These are phyloP conservation scores for Pseudoneurospora amorphoporcata DNA, from an alignment of 495 filamentous ascomycete genomes.

Conservation along the genomic window DNA sequence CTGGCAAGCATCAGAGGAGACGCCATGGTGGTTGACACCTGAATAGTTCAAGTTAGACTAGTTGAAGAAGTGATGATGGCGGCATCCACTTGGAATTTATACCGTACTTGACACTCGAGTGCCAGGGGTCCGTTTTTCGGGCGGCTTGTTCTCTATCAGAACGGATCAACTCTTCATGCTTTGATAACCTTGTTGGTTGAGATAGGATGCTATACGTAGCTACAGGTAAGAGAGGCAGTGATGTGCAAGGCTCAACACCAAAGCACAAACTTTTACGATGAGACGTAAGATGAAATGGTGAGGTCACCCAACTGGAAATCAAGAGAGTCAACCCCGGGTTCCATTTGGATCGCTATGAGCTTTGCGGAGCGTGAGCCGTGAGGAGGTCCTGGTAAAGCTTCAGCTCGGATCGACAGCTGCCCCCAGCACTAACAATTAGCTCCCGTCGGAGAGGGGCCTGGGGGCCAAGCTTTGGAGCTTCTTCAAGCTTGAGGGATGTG, in stretches of 20 bases:
- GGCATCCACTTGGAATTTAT: not conserved
- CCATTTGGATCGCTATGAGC: too few species aligned
- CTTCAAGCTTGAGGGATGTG: not conserved
- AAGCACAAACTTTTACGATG: not conserved
- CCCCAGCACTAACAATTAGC: not conserved
- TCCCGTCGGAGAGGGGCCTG: not conserved
- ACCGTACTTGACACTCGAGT: not conserved
- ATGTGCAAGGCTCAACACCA: not conserved
- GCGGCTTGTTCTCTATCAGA: not conserved
- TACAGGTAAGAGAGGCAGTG: not conserved
- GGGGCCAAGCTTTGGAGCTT: not conserved
- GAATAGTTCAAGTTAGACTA: not conserved
- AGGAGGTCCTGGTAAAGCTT: not conserved
- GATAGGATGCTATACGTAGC: not conserved
- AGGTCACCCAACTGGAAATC: not conserved
- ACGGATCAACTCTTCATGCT: not conserved
- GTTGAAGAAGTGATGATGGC: not conserved
- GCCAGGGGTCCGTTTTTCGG: not conserved
- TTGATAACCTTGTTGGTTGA: not conserved
- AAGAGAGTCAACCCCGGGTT: not conserved
- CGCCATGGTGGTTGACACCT: conserved; percentile 11
- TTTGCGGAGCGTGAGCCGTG: not conserved
- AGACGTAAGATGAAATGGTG: not conserved
- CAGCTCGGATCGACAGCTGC: not conserved
- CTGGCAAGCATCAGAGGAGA: conserved; percentile 10